Evolutionary conservation across 495 filamentous ascomycete species (phyloP), one percentile per base, ranked within the genome.

Genomic region (Lichina pygmaea): DNA sequence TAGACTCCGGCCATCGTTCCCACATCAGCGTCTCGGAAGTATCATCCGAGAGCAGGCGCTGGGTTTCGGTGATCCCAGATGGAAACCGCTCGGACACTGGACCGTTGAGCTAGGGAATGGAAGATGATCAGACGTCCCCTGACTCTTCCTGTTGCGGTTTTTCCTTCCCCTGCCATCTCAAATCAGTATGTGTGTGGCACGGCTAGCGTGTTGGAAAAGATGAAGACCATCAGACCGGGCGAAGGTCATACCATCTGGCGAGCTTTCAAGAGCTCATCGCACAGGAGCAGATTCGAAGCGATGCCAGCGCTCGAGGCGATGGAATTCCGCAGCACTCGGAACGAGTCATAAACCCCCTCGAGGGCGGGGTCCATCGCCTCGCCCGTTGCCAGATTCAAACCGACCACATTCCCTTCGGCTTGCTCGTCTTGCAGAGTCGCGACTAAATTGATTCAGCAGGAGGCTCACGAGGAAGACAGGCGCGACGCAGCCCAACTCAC

Each of bases 201-300:
- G 10, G 33, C 31, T 45, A 45, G 44, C 33, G 6, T 7, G 8
- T 17, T 36, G 31, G 6, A 4, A 4, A 15, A 7, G n/a, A 2
- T 8, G 31, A 37, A 6, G 30, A 24, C 3, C 33, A 45, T 33
- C 17, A 17, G 10, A 31, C n/a, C n/a, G 11, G 44, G 7, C 41
- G n/a, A 10, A 40, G 16, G 15, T 49, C 52, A 49, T 54, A 68
- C 77, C 86, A 95, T 95, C 63, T 95, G 91, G 57, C 89, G 68
- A 44, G 89, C 89, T 68, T 99, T 99, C 47, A 99, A 64, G 60
- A 99, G 67, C 66, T 99, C 89, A 53, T 99, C 89, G 51, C 91
- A 95, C 16, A 99, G 71, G 50, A 99, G 66, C 17, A 99, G 70
- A 62, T 99, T 99, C 11, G 78, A 81, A 13, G 89, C 86, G 54